Base-by-base conservation (phyloP, 2,329 filamentous ascomycete genomes). In the Penicillium sp. region DNA sequence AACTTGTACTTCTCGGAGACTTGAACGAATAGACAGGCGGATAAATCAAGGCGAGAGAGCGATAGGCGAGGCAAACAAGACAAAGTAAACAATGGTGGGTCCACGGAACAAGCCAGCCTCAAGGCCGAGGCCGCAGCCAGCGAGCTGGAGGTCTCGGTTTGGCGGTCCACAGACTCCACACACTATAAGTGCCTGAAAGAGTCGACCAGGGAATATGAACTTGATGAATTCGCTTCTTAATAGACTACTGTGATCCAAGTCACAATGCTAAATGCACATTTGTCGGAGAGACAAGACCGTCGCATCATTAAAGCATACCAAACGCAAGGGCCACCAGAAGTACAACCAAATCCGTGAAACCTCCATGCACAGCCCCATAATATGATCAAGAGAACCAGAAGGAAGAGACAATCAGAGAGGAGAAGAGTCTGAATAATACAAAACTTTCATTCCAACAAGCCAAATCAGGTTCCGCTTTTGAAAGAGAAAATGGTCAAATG, bases 391-490 rank as follows among this genome's bases (percentile, higher is more conserved):
- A 54, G 48, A 56, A 51, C 37, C 52, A 57, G 45, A 49, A 46
- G 56, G 47, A 46, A 46, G 49, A 44, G 56, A 49, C 39, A 45
- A 51, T 53, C 47, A 57, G 66, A 68, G 66, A 64, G 66, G 65
- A 65, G 66, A 68, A 64, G 63, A 60, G 65, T 64, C 58, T 64
- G 62, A 51, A 57, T 55, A 56, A 47, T 60, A 56, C 51, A 60
- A 45, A 29, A 24, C 51, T 60, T 62, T 54, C 55, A 61, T 58
- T 59, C 63, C 60, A 63, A 63, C 59, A 60, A 59, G 54, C 56
- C 49, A 49, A 55, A 45, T 48, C 54, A 51, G 46, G 53, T 52
- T 55, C 54, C 55, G 48, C 47, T 49, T 43, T 43, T 44, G 50
- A 54, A 57, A 50, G 58, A 39, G 51, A 59, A 53, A 50, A 58